These are phyloP conservation scores for Podaxis sp. DNA, from an alignment of 768 basidiomycete genomes.

Conservation along the genomic window DNA sequence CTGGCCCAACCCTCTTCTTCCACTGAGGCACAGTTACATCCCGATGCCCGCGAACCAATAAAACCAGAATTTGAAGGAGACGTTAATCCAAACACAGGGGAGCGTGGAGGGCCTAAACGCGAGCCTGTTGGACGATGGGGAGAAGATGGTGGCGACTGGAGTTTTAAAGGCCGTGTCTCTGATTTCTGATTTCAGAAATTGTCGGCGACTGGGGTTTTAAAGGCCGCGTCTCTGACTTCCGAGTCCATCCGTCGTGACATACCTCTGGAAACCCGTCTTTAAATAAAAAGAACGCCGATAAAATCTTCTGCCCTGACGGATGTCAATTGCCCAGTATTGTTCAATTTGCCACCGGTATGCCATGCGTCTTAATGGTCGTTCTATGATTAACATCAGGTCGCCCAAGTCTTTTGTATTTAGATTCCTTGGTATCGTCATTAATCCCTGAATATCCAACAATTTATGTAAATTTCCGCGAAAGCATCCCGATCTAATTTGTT, in stretches of 20 bases:
- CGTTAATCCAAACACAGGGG: constrained; percentile 79
- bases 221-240: constrained; percentile 89
- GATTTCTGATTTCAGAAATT: constrained; percentile 61
- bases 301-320: too few species aligned
- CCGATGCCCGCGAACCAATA: constrained; percentile 62
- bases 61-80: constrained; percentile 79
- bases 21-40: constrained; percentile 54
- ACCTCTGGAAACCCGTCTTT: too few species aligned
- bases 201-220: constrained; percentile 90
- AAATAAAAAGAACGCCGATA: too few species aligned
- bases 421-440: too few species aligned
- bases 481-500: too few species aligned
- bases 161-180: constrained; percentile 84
- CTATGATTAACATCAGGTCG: too few species aligned
- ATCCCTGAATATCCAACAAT: too few species aligned
- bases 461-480: too few species aligned
- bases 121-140: constrained; percentile 74
- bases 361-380: too few species aligned
- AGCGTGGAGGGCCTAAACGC: constrained; percentile 82
- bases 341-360: too few species aligned
- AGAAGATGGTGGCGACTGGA: constrained; percentile 75
- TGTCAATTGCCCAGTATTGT: too few species aligned
- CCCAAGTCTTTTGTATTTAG: too few species aligned
- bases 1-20: constrained; percentile 28
- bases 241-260: constrained; percentile 5